phyloP scores from a whole-genome alignment of 306 rosid species.

The Quercus robur region DNA sequence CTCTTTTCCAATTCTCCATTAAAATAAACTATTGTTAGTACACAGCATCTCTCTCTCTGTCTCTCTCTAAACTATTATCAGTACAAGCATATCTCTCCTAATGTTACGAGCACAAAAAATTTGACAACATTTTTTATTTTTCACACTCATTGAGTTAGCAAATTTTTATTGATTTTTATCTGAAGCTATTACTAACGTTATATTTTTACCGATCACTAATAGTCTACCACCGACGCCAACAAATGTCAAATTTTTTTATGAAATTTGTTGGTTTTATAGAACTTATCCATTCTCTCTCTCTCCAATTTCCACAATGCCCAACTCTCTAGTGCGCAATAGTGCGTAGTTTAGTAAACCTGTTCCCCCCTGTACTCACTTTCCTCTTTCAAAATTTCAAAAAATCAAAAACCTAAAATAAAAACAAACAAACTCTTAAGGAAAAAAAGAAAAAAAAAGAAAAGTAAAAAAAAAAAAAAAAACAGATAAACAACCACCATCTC shows the following conservation, averaged over 20 bases:
- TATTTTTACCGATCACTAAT: too few species aligned
- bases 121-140: too few species aligned
- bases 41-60: not conserved
- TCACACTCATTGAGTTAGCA: too few species aligned
- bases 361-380: not conserved
- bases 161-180: too few species aligned
- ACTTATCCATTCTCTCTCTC: too few species aligned
- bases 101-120: not conserved
- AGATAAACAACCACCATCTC: conserved; percentile 37
- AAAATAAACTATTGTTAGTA: not conserved
- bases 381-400: not conserved
- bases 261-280: too few species aligned
- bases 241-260: too few species aligned
- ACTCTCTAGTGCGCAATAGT: too few species aligned
- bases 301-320: too few species aligned
- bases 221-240: too few species aligned
- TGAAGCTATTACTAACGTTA: accelerated
- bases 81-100: not conserved
- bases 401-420: not conserved
- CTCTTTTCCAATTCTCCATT: not conserved
- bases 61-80: not conserved
- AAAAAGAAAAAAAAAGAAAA: not conserved
- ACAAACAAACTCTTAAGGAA: too few species aligned
- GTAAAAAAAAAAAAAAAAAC: not conserved
- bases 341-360: not conserved